A percentile compares a stretch with the other conserved stretches of the same genome.
Evolutionary conservation across 2,329 filamentous ascomycete genomes (phyloP).

Genomic region (Massarina eburnea): DNA sequence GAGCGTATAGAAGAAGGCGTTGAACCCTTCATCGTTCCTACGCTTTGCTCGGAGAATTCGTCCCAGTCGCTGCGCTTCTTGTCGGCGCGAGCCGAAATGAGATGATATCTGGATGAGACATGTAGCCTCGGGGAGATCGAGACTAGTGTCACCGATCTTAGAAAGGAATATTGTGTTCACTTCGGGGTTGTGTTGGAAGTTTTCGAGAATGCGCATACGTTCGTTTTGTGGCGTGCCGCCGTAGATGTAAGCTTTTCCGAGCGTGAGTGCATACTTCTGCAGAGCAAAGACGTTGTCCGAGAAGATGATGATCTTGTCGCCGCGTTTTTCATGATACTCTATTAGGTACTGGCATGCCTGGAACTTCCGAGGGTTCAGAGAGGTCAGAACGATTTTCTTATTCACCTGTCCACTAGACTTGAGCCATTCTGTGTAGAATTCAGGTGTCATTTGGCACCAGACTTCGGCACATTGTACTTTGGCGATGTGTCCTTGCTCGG

Average conservation of each 20-base stretch:
- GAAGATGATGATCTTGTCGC: slow-evolving; percentile 98
- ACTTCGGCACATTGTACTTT: slow-evolving; percentile 97
- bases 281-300: slow-evolving; percentile 96
- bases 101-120: slow-evolving; percentile 97
- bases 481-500: slow-evolving; percentile 94
- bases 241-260: slow-evolving; percentile 88
- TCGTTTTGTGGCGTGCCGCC: slow-evolving; percentile 85
- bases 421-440: slow-evolving; percentile 96
- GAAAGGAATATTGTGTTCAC: slow-evolving; percentile 94
- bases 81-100: slow-evolving; percentile 93
- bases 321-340: slow-evolving; percentile 90
- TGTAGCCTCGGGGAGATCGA: slow-evolving; percentile 93
- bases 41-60: slow-evolving; percentile 93
- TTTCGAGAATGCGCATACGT: slow-evolving; percentile 82
- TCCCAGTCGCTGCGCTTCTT: slow-evolving; percentile 91
- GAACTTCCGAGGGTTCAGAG: slow-evolving; percentile 97
- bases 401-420: slow-evolving; percentile 60
- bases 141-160: slow-evolving; percentile 97
- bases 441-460: slow-evolving; percentile 98
- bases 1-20: slow-evolving; percentile 97
- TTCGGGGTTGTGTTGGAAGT: slow-evolving; percentile 89
- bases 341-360: slow-evolving; percentile 98
- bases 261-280: slow-evolving; percentile 77
- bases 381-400: slow-evolving; percentile 74
- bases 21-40: slow-evolving; percentile 96